These are phyloP conservation scores for Eremochloa ophiuroides DNA, from an alignment of 176 grass and related monocot species.

Conservation along the genomic window DNA sequence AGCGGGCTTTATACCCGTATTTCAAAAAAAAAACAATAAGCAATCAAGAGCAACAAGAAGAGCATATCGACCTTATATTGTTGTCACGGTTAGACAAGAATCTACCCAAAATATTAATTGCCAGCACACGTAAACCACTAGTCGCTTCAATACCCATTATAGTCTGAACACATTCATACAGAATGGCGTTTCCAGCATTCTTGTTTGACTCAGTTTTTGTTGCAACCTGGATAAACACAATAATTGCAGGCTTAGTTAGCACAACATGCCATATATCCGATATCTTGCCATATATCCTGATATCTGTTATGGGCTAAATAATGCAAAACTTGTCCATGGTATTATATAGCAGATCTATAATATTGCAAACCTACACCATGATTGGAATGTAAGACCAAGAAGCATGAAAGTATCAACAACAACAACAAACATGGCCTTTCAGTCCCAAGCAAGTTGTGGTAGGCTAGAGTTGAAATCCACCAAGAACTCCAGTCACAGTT, in stretches of 20 bases:
- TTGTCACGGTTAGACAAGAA: slow-evolving; percentile 98
- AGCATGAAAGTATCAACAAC: no score
- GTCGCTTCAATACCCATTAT: slow-evolving; percentile 98
- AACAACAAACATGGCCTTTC: no score
- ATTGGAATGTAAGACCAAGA: neutral
- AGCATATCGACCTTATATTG: slow-evolving; percentile 72
- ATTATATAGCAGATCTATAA: slow-evolving; percentile 8
- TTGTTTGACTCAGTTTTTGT: slow-evolving; percentile 94
- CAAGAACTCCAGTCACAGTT: no score
- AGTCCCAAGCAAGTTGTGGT: no score
- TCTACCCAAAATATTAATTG: slow-evolving; percentile 97
- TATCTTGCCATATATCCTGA: no score
- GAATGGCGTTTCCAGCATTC: slow-evolving; percentile 94
- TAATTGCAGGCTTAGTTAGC: neutral
- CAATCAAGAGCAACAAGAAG: neutral
- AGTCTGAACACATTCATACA: slow-evolving; percentile 97
- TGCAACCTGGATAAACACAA: slow-evolving; percentile 63
- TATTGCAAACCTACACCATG: neutral
- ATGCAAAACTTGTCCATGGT: neutral
- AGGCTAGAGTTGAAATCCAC: no score
- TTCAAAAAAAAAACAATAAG: neutral
- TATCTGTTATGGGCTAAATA: neutral
- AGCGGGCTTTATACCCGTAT: no score
- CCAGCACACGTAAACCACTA: slow-evolving; percentile 84
- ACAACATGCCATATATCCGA: neutral